phyloP scores from a whole-genome alignment of 768 basidiomycete species.

The Lentinus tigrinus region DNA sequence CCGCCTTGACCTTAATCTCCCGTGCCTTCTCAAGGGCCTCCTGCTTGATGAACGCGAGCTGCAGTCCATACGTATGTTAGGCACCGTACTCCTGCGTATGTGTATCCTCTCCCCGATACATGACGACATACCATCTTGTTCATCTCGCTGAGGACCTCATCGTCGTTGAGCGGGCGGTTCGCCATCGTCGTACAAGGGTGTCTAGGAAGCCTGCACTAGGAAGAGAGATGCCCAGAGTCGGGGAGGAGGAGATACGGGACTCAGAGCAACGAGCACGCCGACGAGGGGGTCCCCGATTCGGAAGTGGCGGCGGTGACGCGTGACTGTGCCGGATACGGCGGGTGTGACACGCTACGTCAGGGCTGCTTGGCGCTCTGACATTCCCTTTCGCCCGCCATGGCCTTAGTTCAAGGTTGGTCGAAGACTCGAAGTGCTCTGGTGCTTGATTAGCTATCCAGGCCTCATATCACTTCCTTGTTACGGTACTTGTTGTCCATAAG shows the following conservation, averaged over 20 bases:
- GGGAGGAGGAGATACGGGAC: background rate
- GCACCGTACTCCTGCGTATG: background rate
- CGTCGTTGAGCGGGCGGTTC: slow-evolving; percentile 83
- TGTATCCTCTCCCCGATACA: slow-evolving; percentile 2
- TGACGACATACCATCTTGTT: slow-evolving; percentile 86
- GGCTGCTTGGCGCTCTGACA: slow-evolving; percentile 8
- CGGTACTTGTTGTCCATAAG: too few relatives aligned
- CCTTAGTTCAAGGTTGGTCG: background rate
- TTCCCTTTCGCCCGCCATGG: background rate
- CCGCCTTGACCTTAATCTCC: slow-evolving; percentile 95
- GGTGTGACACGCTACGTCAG: background rate
- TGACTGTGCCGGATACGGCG: background rate
- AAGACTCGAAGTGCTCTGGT: too few relatives aligned
- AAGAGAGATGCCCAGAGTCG: background rate
- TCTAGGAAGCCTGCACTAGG: background rate
- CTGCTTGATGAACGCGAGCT: slow-evolving; percentile 99
- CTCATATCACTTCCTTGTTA: too few relatives aligned
- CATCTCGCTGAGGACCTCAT: slow-evolving; percentile 95
- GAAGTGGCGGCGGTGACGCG: background rate
- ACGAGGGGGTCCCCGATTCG: background rate
- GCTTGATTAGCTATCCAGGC: too few relatives aligned
- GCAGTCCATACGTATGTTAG: slow-evolving; percentile 12
- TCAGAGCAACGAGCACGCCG: background rate
- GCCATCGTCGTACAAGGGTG: slow-evolving; percentile 46
- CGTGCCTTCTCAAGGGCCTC: slow-evolving; percentile 97